Base-by-base conservation (phyloP, 306 rosid species). In the Leucaena leucocephala region DNA sequence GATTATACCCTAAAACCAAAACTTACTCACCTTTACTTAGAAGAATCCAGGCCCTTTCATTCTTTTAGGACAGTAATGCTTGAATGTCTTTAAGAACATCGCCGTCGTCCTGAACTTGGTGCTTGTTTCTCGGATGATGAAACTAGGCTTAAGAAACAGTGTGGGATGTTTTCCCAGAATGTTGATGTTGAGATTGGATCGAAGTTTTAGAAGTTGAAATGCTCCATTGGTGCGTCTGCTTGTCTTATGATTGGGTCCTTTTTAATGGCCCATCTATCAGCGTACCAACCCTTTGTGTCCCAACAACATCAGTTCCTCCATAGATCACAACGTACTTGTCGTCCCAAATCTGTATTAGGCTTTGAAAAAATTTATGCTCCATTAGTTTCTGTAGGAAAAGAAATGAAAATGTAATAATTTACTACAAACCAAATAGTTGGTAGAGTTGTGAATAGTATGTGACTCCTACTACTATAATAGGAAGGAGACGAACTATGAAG, bases 311-410 rank as follows among this genome's bases (percentile, higher is more conserved):
- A 3, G 35, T 34, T 15, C 88, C 86, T 9, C 88, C 89, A 49
- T 86, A 86, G 69, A 86, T 68, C 72, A 88, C 46, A 88, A n/a
- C 72, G 36, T 44, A 77, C 63, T 54, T 86, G 1, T 80, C 80
- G 34, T 86, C 85, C 12, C 49, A 72, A 7, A 78, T 46, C 89
- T 86, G 76, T 44, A 8, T 44, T 27, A 36, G 39, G 46, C 15
- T 0, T 2, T 15, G 5, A 5, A 52, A 52, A 16, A 1, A 16
- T 52, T 5, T 8, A 52, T 52, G 9, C 8, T 17, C 3, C 11
- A 44, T 44, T 52, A 16, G 58, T 16, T 48, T 52, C 7, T 16
- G 1, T 27, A 27, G 3, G 58, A 52, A 36, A 17, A 17, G 39
- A 36, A 36, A 36, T 3, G 58, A 4, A 19, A 17, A 3, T 36